Evolutionary conservation across 768 basidiomycete species (phyloP).

Genomic region (Boletus pseudopeckii): DNA sequence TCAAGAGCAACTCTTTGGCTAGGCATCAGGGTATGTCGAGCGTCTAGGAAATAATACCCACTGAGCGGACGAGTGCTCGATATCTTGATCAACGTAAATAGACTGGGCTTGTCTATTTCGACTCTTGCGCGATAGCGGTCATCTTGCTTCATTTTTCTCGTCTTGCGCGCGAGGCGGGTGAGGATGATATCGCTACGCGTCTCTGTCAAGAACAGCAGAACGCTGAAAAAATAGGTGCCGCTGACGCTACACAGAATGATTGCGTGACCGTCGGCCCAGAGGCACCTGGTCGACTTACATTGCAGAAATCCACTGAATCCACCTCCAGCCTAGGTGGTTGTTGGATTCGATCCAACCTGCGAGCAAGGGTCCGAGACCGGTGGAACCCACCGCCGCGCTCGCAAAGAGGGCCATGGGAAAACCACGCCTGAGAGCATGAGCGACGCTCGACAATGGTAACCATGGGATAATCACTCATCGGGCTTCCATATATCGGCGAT

Average conservation of each 20-base stretch:
- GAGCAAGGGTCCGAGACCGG: slow-evolving; percentile 59
- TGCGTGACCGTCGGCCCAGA: neutral
- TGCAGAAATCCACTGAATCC: slow-evolving; percentile 81
- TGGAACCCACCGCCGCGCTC: slow-evolving; percentile 54
- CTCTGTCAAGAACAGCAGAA: slow-evolving; percentile 62
- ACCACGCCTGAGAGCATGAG: slow-evolving; percentile 53
- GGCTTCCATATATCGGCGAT: slow-evolving; percentile 68
- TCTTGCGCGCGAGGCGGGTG: slow-evolving; percentile 54
- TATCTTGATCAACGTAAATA: slow-evolving; percentile 60
- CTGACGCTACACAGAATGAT: slow-evolving; percentile 40
- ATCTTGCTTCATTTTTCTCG: slow-evolving; percentile 66
- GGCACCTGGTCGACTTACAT: slow-evolving; percentile 39
- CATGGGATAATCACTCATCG: slow-evolving; percentile 44
- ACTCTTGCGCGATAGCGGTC: slow-evolving; percentile 56
- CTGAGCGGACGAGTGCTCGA: slow-evolving; percentile 71
- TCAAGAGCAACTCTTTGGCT: slow-evolving; percentile 22
- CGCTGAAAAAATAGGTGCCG: slow-evolving; percentile 45
- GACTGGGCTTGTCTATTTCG: slow-evolving; percentile 57
- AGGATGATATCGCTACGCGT: slow-evolving; percentile 73
- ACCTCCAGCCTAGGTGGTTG: slow-evolving; percentile 61
- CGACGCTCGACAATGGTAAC: neutral
- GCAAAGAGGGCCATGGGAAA: slow-evolving; percentile 77
- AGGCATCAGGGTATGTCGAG: neutral
- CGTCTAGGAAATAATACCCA: slow-evolving; percentile 37
- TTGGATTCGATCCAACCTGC: slow-evolving; percentile 69